Conservation (phyloP, 306 rosid species). For the Corylus americana region DNA sequence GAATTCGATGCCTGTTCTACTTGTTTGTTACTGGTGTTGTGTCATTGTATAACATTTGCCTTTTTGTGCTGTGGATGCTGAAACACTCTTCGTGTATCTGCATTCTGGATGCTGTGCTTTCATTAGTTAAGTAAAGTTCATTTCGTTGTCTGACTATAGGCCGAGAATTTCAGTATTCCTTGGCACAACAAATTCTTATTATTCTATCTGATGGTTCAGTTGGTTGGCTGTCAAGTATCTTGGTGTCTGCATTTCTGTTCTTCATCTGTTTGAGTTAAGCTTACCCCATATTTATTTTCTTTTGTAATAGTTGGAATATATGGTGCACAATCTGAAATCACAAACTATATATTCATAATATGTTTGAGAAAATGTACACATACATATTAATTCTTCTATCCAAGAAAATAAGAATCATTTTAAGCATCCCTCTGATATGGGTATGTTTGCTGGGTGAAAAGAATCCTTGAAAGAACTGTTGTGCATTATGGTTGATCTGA, state of each 20-base stretch:
- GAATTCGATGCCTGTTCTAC: neutral
- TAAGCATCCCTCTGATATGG: neutral
- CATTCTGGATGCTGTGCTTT: neutral
- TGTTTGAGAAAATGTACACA: neutral
- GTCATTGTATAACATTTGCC: neutral
- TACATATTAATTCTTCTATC: neutral
- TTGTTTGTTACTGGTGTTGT: neutral
- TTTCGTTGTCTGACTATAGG: neutral
- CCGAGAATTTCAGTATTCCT: neutral
- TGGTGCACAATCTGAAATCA: neutral
- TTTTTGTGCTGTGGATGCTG: neutral
- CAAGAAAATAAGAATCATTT: neutral
- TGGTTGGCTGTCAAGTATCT: neutral
- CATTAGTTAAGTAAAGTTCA: neutral
- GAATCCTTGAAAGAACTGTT: neutral
- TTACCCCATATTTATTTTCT: neutral
- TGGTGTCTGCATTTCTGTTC: neutral
- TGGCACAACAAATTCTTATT: neutral
- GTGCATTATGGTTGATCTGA: neutral
- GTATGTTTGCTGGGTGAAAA: neutral
- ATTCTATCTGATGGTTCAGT: neutral
- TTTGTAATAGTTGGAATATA: neutral
- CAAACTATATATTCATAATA: neutral
- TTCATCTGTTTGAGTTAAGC: neutral
- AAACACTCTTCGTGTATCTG: neutral